A percentile compares a stretch with the other conserved stretches of the same genome.
These are phyloP conservation scores for Daucus carota DNA, from an alignment of 129 eudicot genomes.

Conservation along the genomic window DNA sequence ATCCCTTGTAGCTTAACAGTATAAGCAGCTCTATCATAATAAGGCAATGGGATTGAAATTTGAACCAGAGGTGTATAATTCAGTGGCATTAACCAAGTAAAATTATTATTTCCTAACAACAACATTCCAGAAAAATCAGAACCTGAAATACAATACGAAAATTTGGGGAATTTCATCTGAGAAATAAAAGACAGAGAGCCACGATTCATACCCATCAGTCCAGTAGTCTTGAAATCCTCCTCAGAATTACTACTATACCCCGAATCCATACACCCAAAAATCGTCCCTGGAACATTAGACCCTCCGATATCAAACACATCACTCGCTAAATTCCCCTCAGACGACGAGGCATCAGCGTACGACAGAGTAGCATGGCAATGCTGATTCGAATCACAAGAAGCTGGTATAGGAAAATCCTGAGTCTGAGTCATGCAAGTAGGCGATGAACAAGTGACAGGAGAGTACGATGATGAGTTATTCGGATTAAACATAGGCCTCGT, in stretches of 20 bases:
- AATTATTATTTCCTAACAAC: constrained; percentile 44
- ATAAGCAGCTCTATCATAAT: constrained; percentile 63
- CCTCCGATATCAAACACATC: constrained; percentile 43
- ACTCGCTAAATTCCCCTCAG: constrained; percentile 64
- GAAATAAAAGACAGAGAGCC: constrained; percentile 72
- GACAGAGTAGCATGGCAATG: constrained; percentile 67
- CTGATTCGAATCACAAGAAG: constrained; percentile 64
- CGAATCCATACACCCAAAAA: constrained; percentile 82
- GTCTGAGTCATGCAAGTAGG: constrained; percentile 63
- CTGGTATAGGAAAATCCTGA: constrained; percentile 70
- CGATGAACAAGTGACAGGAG: constrained; percentile 59
- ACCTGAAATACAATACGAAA: constrained; percentile 70
- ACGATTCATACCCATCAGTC: constrained; percentile 81
- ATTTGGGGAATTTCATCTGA: constrained; percentile 60
- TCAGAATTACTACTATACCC: constrained; percentile 49
- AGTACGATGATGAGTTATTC: constrained; percentile 41
- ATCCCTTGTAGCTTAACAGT: constrained; percentile 73
- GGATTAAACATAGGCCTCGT: constrained; percentile 39
- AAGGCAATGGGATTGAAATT: constrained; percentile 56
- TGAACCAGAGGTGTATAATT: constrained; percentile 69
- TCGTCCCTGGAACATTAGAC: constrained; percentile 30
- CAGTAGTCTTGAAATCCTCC: constrained; percentile 59
- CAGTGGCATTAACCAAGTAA: constrained; percentile 50
- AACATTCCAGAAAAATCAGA: constrained; percentile 61
- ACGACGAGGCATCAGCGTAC: constrained; percentile 57